Evolutionary conservation across 2,329 filamentous ascomycete genomes (phyloP).

Genomic region (Magnaporthales sp.): DNA sequence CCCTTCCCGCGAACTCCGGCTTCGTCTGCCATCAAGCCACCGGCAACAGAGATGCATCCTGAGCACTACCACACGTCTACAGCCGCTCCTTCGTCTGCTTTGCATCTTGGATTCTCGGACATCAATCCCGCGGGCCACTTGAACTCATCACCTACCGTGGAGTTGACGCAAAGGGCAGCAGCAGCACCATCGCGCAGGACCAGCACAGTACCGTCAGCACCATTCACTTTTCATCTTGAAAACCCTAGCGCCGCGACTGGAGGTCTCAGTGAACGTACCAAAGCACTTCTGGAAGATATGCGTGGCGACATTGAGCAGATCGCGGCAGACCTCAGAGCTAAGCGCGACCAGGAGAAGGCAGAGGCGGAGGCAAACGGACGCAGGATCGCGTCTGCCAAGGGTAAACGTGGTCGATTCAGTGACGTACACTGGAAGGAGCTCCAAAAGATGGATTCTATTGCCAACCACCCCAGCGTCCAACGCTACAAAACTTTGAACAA

Average conservation of each 20-base stretch:
- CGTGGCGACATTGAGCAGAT: conserved; percentile 64
- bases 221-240: conserved; percentile 58
- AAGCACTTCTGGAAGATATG: conserved; percentile 55
- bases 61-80: conserved; percentile 71
- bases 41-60: conserved; percentile 82
- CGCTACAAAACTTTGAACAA: conserved; percentile 20
- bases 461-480: conserved; percentile 65
- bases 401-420: conserved; percentile 72
- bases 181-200: conserved; percentile 40
- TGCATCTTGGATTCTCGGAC: conserved; percentile 74
- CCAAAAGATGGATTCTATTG: conserved; percentile 97
- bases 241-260: conserved; percentile 35
- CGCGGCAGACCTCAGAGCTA: conserved; percentile 56
- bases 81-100: conserved; percentile 68
- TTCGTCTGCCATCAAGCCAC: conserved; percentile 58
- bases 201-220: conserved; percentile 39
- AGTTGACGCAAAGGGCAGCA: not conserved
- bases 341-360: conserved; percentile 46
- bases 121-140: conserved; percentile 35
- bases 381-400: conserved; percentile 72
- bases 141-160: conserved; percentile 2
- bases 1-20: conserved; percentile 47
- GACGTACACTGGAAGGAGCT: conserved; percentile 81
- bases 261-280: conserved; percentile 52
- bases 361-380: conserved; percentile 41